phyloP scores from a whole-genome alignment of 306 rosid genomes.

The Prunus dulcis region DNA sequence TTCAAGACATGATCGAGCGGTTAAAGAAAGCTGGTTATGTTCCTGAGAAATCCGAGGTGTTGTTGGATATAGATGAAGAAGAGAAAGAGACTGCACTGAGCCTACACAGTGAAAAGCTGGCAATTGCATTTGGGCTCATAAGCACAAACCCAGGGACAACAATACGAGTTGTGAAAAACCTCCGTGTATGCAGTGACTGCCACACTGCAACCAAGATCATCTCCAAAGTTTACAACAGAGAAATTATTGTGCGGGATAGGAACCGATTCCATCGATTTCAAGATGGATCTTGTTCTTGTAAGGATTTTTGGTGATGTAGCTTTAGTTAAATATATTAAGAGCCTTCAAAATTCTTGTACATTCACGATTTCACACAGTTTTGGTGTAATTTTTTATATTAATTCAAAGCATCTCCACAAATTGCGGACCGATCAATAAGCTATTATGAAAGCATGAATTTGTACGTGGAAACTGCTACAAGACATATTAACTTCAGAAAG shows the following conservation, averaged over 20 bases:
- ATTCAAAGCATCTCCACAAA: background rate
- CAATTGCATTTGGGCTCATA: conserved; percentile 30
- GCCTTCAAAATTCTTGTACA: background rate
- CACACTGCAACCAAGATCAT: conserved; percentile 23
- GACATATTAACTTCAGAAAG: background rate
- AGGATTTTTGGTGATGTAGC: conserved; percentile 29
- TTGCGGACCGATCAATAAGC: background rate
- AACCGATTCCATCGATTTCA: conserved; percentile 16
- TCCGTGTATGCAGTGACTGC: conserved; percentile 27
- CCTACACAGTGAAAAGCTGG: conserved; percentile 33
- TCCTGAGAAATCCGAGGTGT: conserved; percentile 21
- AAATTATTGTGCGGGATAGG: conserved; percentile 17
- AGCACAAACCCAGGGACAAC: conserved; percentile 28
- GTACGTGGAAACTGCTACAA: background rate
- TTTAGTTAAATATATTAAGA: background rate
- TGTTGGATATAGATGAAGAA: conserved; percentile 27
- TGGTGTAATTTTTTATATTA: background rate
- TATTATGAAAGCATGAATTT: background rate
- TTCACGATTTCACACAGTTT: background rate
- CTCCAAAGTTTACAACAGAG: conserved; percentile 24
- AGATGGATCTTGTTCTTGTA: conserved; percentile 26
- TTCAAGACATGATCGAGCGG: conserved; percentile 23
- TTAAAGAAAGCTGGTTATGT: conserved; percentile 23
- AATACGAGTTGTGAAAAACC: conserved; percentile 28
- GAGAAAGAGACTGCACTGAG: conserved; percentile 34